Conservation (phyloP, 495 filamentous ascomycete species). For the Annulohypoxylon stygium region DNA sequence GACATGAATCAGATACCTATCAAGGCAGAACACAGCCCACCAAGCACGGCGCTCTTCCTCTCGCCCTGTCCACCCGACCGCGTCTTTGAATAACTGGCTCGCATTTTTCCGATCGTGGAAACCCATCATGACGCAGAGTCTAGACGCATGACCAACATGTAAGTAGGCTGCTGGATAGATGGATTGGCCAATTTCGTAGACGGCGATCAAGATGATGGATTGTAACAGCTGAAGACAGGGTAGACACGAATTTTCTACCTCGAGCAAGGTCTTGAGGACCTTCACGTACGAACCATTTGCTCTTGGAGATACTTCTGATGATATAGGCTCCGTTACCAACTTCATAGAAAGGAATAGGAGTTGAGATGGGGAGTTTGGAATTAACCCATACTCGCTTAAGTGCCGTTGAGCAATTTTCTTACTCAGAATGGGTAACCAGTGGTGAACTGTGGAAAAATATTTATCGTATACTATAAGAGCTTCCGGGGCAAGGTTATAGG, state of each 20-base stretch:
- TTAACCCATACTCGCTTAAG: conserved; percentile 49
- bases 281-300: conserved; percentile 52
- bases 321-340: conserved; percentile 51
- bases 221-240: conserved; percentile 57
- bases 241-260: conserved; percentile 47
- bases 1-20: conserved; percentile 30
- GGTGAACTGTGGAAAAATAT: conserved; percentile 54
- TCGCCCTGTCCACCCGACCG: conserved; percentile 36
- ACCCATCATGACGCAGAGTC: conserved; percentile 61
- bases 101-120: conserved; percentile 55
- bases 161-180: conserved; percentile 63
- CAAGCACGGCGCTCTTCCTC: conserved; percentile 44
- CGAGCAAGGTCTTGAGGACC: conserved; percentile 46
- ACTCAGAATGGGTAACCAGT: conserved; percentile 64
- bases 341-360: conserved; percentile 63
- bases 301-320: conserved; percentile 52
- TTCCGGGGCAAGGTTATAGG: neutral
- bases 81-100: conserved; percentile 47
- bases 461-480: conserved; percentile 28
- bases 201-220: conserved; percentile 54
- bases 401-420: conserved; percentile 54
- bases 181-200: conserved; percentile 60
- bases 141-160: conserved; percentile 55
- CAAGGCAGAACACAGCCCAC: conserved; percentile 46
- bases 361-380: conserved; percentile 54